Conservation (phyloP, 2,329 filamentous ascomycete genomes). For the Ophiostoma angusticollis region DNA sequence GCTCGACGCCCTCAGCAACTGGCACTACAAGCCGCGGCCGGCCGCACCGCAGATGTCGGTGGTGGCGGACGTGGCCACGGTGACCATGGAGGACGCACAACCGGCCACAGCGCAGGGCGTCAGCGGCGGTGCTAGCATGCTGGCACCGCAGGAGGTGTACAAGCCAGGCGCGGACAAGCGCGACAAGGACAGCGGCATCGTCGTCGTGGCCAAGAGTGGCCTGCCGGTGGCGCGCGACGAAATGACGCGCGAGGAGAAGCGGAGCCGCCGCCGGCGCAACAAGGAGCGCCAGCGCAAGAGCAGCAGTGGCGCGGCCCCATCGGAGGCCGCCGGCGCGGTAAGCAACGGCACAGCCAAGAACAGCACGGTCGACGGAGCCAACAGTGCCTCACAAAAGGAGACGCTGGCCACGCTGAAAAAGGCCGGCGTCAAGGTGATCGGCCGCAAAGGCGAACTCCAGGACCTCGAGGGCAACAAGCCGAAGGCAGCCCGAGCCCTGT, state of each 20-base stretch:
- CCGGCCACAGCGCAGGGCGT: slow-evolving; percentile 70
- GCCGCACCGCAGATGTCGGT: slow-evolving; percentile 71
- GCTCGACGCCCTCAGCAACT: slow-evolving; percentile 80
- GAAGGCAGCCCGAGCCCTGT: slow-evolving; percentile 35
- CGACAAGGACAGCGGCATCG: slow-evolving; percentile 15
- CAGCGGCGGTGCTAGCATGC: slow-evolving; percentile 53
- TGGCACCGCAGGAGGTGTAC: slow-evolving; percentile 93
- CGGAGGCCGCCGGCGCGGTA: slow-evolving; percentile 26
- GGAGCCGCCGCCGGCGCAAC: slow-evolving; percentile 60
- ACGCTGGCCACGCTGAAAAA: slow-evolving; percentile 36
- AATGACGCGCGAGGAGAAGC: slow-evolving; percentile 77
- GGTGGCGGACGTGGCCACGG: slow-evolving; percentile 78
- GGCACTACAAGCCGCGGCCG: slow-evolving; percentile 89
- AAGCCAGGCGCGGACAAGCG: slow-evolving; percentile 61
- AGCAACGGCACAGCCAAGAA: slow-evolving; percentile 40
- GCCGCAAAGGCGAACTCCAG: slow-evolving; percentile 73
- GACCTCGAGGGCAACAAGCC: slow-evolving; percentile 74
- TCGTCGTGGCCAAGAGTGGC: slow-evolving; percentile 65
- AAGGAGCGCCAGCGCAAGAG: slow-evolving; percentile 75
- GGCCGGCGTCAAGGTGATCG: slow-evolving; percentile 84
- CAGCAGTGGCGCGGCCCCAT: slow-evolving; percentile 28
- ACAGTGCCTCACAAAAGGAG: slow-evolving; percentile 24
- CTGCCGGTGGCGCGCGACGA: slow-evolving; percentile 70
- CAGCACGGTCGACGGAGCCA: too few species aligned
- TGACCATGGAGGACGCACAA: slow-evolving; percentile 90